Evolutionary conservation across 1,139 yeast genomes (phyloP).

Genomic region (Pichia terricola): DNA sequence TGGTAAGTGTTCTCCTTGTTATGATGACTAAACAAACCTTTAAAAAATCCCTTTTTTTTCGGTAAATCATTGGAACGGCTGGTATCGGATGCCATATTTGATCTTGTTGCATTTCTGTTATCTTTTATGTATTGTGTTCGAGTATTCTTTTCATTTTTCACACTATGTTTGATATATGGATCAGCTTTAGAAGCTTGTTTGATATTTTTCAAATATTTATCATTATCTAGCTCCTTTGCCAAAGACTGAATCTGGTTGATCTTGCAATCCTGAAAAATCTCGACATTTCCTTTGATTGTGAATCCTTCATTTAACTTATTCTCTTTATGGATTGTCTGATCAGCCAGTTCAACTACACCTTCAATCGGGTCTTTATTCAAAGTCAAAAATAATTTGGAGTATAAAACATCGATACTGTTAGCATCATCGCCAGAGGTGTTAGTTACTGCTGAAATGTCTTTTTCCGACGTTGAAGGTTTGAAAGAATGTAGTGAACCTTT

Average conservation of each 20-base stretch:
- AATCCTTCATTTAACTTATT: slow-evolving; percentile 31
- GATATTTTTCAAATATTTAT: not conserved
- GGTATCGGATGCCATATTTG: no score
- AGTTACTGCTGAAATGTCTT: not conserved
- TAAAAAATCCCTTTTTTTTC: slow-evolving; percentile 10
- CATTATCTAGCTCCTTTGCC: slow-evolving; percentile 35
- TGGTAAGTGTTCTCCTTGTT: not conserved
- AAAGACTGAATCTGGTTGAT: slow-evolving; percentile 45
- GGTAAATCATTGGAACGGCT: not conserved
- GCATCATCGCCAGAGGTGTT: slow-evolving; percentile 1
- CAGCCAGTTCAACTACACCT: slow-evolving; percentile 22
- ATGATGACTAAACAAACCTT: slow-evolving; percentile 6
- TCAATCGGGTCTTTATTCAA: slow-evolving; percentile 24
- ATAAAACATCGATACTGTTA: slow-evolving; percentile 17
- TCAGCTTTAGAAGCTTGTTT: not conserved
- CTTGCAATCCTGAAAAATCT: slow-evolving; percentile 37
- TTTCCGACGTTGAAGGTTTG: not conserved
- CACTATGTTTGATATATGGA: not conserved
- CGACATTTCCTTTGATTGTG: slow-evolving; percentile 40
- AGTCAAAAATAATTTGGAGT: slow-evolving; percentile 17
- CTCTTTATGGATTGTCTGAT: slow-evolving; percentile 1
- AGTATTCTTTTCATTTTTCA: not conserved
- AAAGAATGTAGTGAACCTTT: slow-evolving; percentile 26
- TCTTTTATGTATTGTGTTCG: no score
- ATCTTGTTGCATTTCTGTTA: no score